Evolutionary conservation across 2,329 filamentous ascomycete genomes (phyloP), one percentile per base, ranked within the genome.

Genomic region (Ceratocystis alfenasii): DNA sequence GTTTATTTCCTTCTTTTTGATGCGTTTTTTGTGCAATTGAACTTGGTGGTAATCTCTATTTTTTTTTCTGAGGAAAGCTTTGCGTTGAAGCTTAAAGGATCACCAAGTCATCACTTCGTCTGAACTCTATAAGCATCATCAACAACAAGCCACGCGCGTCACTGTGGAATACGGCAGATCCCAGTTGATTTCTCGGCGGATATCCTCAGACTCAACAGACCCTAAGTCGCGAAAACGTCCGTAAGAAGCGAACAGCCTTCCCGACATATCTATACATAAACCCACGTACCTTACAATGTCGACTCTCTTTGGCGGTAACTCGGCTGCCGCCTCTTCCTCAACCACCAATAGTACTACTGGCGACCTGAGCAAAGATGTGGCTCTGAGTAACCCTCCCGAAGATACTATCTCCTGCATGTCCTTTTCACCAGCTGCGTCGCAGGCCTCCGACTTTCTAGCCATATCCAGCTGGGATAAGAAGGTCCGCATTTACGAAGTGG

Each of bases 391-490:
- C 69, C 88, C 89, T 15, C 94, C 94, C 25, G 87, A 90, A 70
- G 94, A 99, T 77, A 89, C 88, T 75, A 88, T 97, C 72, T 92
- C 92, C 45, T 90, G 91, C 73, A 81, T 99, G 68, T 80, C 85
- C 62, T 99, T 96, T 78, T 92, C 88, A 15, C 85, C 87, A 72
- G 80, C 72, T 72, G 79, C 74, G 72, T 75, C 72, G 59, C 74
- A 75, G 72, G 80, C 80, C 64, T 82, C 78, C 70, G 90, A 97
- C 72, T 88, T 95, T 74, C 81, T 99, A 20, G 91, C 93, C 28
- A 89, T 96, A 45, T 80, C 90, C 61, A 96, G 90, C 71, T 99
- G 94, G 94, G 94, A 99, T 77, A 95, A 95, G 79, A 95, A 96
- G 75, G 90, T 97, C 69, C 88, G 92, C 73, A 93, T 99, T 74